Evolutionary conservation across 495 filamentous ascomycete genomes (phyloP).

Genomic region (Penicillium steckii): DNA sequence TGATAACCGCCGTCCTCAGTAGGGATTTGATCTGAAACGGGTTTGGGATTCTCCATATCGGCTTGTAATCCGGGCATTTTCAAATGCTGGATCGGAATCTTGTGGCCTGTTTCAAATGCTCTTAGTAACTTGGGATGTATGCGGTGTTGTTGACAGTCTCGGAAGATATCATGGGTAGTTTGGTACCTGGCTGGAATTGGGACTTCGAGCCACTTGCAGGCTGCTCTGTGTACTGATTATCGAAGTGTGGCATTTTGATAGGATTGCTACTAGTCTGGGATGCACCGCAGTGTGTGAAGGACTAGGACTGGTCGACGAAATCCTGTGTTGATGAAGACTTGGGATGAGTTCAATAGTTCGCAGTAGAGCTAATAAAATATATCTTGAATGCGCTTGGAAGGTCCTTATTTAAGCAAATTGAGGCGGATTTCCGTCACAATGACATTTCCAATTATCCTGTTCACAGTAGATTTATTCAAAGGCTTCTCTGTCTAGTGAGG

Average conservation of each 20-base stretch:
- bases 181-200: slow-evolving; percentile 27
- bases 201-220: slow-evolving; percentile 25
- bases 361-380: not conserved
- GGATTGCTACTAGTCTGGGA: too few relatives aligned
- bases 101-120: slow-evolving; percentile 52
- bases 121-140: too few relatives aligned
- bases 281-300: not conserved
- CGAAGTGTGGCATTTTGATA: slow-evolving; percentile 6
- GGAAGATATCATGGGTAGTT: not conserved
- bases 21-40: slow-evolving; percentile 64
- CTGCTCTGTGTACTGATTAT: slow-evolving; percentile 19
- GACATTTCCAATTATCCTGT: not conserved
- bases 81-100: slow-evolving; percentile 68
- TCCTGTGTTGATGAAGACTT: not conserved
- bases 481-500: too few relatives aligned
- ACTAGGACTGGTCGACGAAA: too few relatives aligned
- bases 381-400: not conserved
- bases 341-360: not conserved
- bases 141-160: not conserved
- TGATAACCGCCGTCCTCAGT: slow-evolving; percentile 69
- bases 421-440: slow-evolving; percentile 2
- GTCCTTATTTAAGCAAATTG: slow-evolving; percentile 5
- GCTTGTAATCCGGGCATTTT: slow-evolving; percentile 66
- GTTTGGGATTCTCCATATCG: slow-evolving; percentile 62
- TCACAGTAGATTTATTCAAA: too few relatives aligned